Conservation (phyloP, 2,329 filamentous ascomycete species). For the Dothidotthia symphoricarpi region DNA sequence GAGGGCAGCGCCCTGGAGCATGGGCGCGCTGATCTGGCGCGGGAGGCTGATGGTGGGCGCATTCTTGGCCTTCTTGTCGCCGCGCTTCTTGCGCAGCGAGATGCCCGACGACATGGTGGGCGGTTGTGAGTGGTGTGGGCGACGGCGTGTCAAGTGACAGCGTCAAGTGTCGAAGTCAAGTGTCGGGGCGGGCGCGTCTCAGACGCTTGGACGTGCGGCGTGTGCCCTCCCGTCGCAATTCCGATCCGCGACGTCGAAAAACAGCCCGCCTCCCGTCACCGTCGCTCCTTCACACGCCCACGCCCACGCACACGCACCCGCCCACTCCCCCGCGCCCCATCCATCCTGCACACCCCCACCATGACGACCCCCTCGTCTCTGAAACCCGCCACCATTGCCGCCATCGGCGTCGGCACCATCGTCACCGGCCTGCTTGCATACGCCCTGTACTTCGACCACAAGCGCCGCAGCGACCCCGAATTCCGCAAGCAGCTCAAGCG, state of each 20-base stretch:
- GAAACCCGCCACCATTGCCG: conserved; percentile 58
- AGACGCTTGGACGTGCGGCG: not conserved
- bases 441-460: conserved; percentile 66
- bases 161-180: not conserved
- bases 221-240: not conserved
- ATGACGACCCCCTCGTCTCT: conserved; percentile 43
- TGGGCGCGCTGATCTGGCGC: conserved; percentile 53
- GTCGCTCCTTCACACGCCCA: conserved; percentile 1
- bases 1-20: conserved; percentile 31
- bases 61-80: conserved; percentile 56
- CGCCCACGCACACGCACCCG: conserved; percentile 2
- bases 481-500: conserved; percentile 66
- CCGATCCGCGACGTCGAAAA: no score
- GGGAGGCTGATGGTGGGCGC: conserved; percentile 50
- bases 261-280: no score
- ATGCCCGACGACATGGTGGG: conserved; percentile 54
- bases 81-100: conserved; percentile 63
- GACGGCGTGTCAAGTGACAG: not conserved
- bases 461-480: conserved; percentile 61
- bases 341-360: conserved; percentile 5
- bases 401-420: conserved; percentile 58
- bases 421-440: conserved; percentile 62
- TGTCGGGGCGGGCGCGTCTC: not conserved
- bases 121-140: not conserved
- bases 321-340: conserved; percentile 7